Percentiles rank a stretch among this genome's conserved stretches.
Evolutionary conservation across 176 grass and related monocot species (phyloP).

Genomic region (Hordeum marinum): DNA sequence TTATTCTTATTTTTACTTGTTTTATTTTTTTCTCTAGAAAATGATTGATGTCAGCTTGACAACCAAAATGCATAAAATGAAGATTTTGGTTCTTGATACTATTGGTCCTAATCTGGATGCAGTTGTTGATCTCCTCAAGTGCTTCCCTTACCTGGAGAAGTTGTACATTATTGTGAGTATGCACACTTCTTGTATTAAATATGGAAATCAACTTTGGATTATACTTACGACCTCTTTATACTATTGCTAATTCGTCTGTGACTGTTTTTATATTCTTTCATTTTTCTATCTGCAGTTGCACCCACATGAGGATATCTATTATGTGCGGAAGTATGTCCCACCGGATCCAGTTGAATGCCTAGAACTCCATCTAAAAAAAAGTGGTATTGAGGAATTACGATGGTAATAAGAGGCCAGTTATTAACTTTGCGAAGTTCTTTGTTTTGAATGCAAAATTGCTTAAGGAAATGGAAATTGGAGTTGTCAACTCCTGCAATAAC

Average conservation of each 20-base stretch:
- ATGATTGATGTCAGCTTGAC: background rate
- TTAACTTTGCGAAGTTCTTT: background rate
- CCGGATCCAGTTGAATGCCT: background rate
- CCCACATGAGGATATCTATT: background rate
- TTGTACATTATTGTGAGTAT: background rate
- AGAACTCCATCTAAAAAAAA: background rate
- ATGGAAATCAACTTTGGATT: background rate
- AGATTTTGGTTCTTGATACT: background rate
- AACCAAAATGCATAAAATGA: background rate
- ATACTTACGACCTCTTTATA: background rate
- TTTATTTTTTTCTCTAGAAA: background rate
- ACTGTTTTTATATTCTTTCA: background rate
- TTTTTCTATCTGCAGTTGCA: background rate
- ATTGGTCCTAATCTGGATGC: background rate
- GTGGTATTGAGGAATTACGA: background rate
- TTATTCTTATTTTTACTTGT: background rate
- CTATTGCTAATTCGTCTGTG: no score
- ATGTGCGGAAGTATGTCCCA: background rate
- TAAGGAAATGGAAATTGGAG: background rate
- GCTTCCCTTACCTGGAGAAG: background rate
- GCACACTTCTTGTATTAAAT: background rate
- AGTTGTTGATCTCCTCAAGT: background rate
- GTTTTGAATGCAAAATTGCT: background rate
- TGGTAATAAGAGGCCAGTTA: background rate
- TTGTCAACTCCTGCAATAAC: background rate